Base-by-base conservation (phyloP, 2,329 filamentous ascomycete genomes). In the Alternaria conjuncta region DNA sequence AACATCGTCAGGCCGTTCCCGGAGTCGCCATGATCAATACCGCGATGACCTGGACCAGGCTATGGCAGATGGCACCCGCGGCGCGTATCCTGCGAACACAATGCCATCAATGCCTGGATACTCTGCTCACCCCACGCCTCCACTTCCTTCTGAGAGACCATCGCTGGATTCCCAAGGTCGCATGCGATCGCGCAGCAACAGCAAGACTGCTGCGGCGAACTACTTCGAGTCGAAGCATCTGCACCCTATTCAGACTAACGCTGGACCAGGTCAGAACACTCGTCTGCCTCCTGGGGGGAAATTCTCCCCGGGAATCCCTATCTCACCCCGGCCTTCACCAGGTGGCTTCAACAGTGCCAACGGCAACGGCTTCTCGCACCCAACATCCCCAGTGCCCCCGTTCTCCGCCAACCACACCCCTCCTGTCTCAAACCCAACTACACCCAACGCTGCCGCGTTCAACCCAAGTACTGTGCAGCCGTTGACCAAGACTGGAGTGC, bases 371-470 rank as follows among this genome's bases (percentile, higher is more conserved):
- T 81, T 63, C 78, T 70, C 73, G 11, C 65, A 83, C 30, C 80
- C 83, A 18, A 78, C 82, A 7, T 84, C 83, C 6, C 83, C 82
- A 18, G 76, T 82, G 36, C 79, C 83, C 49, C 82, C 84, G 3
- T 86, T 84, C 67, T 83, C 84, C 6, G 83, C 83, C 32, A 85
- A 83, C 61, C 82, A 85, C 28, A 88, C 87, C 3, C 86, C 87
- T 25, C 86, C 85, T 5, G 71, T 88, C 13, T 83, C 82, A 4
- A 80, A 83, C 12, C 72, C 82, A 3, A 81, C 82, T 18, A 83
- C 82, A 6, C 82, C 82, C 6, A 75, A 79, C 20, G 73, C 77
- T 15, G 66, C 80, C 11, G 73, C 72, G 11, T 79, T 79, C 65
- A 73, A 75, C 25, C 60, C 74, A 10, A 72, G 73, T 61, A 61